phyloP scores from a whole-genome alignment of 1,284 basidiomycete genomes.

The Fomitopsis betulina region DNA sequence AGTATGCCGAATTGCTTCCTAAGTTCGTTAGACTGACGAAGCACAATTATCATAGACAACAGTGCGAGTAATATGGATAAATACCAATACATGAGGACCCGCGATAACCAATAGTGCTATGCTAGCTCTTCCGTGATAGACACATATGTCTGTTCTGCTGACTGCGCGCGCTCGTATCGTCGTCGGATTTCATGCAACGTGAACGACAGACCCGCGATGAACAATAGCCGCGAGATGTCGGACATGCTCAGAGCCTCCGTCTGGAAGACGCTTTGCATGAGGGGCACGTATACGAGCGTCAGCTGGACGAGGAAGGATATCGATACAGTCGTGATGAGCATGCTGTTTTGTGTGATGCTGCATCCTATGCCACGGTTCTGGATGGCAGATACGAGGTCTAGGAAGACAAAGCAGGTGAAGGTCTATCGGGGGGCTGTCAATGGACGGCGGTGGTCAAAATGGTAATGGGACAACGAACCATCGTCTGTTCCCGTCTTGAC shows the following conservation, averaged over 20 bases:
- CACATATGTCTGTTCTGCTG: constrained; percentile 32
- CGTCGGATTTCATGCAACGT: constrained; percentile 78
- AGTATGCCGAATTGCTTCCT: no score
- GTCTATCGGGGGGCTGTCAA: constrained; percentile 56
- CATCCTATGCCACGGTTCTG: constrained; percentile 91
- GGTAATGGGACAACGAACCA: constrained; percentile 51
- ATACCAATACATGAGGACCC: not conserved
- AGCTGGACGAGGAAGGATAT: constrained; percentile 84
- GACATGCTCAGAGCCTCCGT: constrained; percentile 71
- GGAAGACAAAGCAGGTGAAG: constrained; percentile 95
- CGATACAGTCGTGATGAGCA: constrained; percentile 86
- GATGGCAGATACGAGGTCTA: constrained; percentile 91
- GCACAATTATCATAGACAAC: no score
- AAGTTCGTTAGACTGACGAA: no score
- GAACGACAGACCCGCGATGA: constrained; percentile 70
- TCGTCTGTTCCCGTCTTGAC: constrained; percentile 86
- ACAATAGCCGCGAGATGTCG: constrained; percentile 73
- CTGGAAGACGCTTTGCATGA: constrained; percentile 92
- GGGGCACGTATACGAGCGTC: constrained; percentile 83
- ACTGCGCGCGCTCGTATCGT: constrained; percentile 63
- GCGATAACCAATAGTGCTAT: constrained; percentile 16
- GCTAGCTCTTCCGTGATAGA: constrained; percentile 39
- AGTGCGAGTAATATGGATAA: constrained; percentile 1
- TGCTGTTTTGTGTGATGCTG: constrained; percentile 76
- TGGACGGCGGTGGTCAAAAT: not conserved